Conservation (phyloP, 2,329 filamentous ascomycete genomes). For the Talaromyces atroroseus region DNA sequence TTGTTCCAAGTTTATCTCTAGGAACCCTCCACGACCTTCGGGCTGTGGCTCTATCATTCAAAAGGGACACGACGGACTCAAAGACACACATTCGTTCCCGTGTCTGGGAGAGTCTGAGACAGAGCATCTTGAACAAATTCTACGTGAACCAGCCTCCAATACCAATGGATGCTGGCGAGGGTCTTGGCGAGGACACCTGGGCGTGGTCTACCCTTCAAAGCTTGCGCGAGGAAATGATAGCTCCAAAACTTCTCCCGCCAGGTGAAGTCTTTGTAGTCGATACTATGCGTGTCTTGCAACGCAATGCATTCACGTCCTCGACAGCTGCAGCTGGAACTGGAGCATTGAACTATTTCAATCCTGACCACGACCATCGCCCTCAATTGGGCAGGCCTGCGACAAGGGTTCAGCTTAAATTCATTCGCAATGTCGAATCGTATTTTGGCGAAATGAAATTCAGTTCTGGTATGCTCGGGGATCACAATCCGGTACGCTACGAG, state of each 20-base stretch:
- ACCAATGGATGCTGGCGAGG: slow-evolving; percentile 42
- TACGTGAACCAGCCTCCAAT: slow-evolving; percentile 46
- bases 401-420: slow-evolving; percentile 63
- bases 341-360: slow-evolving; percentile 16
- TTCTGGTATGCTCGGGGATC: slow-evolving; percentile 68
- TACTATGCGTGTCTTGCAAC: slow-evolving; percentile 60
- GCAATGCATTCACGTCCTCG: slow-evolving; percentile 61
- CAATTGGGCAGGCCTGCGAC: slow-evolving; percentile 60
- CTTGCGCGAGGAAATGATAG: slow-evolving; percentile 62
- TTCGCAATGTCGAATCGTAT: slow-evolving; percentile 63
- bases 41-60: slow-evolving; percentile 65
- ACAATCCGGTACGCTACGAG: slow-evolving; percentile 70
- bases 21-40: slow-evolving; percentile 71
- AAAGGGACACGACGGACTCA: slow-evolving; percentile 62
- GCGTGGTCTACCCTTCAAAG: slow-evolving; percentile 62
- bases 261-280: slow-evolving; percentile 72
- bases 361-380: slow-evolving; percentile 41
- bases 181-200: slow-evolving; percentile 61
- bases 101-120: slow-evolving; percentile 60
- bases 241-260: slow-evolving; percentile 65
- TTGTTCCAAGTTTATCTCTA: slow-evolving; percentile 68
- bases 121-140: slow-evolving; percentile 58
- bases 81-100: slow-evolving; percentile 62
- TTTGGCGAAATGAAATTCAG: slow-evolving; percentile 69
- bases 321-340: not conserved